Evolutionary conservation across 2,329 filamentous ascomycete genomes (phyloP), one percentile per base, ranked within the genome.

Genomic region (Emergomyces africanus): DNA sequence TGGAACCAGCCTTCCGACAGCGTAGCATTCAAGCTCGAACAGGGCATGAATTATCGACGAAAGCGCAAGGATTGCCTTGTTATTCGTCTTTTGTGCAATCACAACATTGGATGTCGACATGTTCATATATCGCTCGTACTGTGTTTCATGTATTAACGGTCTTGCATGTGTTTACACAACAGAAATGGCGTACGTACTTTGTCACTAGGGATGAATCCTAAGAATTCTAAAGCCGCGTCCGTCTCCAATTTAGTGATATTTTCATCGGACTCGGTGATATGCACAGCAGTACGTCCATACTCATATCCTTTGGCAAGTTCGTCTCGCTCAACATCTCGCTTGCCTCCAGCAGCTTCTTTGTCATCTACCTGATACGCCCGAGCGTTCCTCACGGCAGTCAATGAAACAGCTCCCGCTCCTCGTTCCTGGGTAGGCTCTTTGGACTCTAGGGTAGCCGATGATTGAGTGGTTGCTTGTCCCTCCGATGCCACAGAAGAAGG

Each of bases 231-330:
- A 8, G 81, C 80, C 60, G 87, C 85, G 10, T 76, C 73, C 0
- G 90, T 94, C 66, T 95, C 86, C 39, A 96, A 79, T 64, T 88
- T 90, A n/a, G 90, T 95, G 60, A 96, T 84, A 65, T 91, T 90
- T 70, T 87, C 82, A 66, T 99, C 92, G 0, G 87, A 87, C 65
- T 91, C 86, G 64, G 84, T 89, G 65, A 99, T 96, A 64, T 88
- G 86, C 1, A 99, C 92, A 2, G 89, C 90, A 0, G 92, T 96
- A 59, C 90, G 83, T 51, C 94, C 94, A 70, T 99, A 99, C 68
- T 90, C 86, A 68, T 92, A 99, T 0, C 94, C 94, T 70, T 90
- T 95, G n/a, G 89, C 89, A 42, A 99, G 79, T 18, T 89, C 83
- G 15, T 95, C 90, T 60, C 84, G 84, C 33, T 88, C 83, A 30